These are phyloP conservation scores for Picocystis salinarum DNA, from an alignment of 139 green algal species.

Conservation along the genomic window DNA sequence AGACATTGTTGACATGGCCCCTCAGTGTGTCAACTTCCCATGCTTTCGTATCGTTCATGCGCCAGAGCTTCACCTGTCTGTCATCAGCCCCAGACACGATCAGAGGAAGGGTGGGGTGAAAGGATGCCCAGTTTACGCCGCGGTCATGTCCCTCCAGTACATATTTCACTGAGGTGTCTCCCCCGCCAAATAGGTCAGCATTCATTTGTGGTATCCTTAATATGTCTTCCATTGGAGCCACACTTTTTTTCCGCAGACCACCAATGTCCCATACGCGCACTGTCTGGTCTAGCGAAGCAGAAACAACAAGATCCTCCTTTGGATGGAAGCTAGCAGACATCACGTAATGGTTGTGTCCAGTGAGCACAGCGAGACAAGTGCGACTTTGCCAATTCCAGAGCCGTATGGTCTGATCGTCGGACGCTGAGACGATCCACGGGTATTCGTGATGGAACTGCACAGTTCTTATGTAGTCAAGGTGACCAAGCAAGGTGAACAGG, in stretches of 20 bases:
- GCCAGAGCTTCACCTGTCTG: constrained; percentile 34
- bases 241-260: constrained; percentile 85
- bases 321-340: constrained; percentile 97
- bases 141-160: constrained; percentile 97
- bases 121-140: constrained; percentile 96
- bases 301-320: constrained; percentile 87
- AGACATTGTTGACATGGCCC: constrained; percentile 99
- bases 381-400: constrained; percentile 99
- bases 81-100: constrained; percentile 98
- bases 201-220: constrained; percentile 60
- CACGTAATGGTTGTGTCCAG: constrained; percentile 99
- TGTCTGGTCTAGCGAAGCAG: constrained; percentile 85
- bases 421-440: constrained; percentile 93
- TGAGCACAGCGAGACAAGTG: constrained; percentile 90
- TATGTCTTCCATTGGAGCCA: constrained; percentile 63
- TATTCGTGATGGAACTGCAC: constrained; percentile 84
- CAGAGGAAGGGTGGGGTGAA: constrained; percentile 92
- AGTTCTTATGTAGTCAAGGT: constrained; percentile 99
- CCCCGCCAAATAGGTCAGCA: constrained; percentile 88
- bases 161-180: constrained; percentile 96
- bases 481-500: constrained; percentile 94
- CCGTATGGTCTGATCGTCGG: constrained; percentile 92
- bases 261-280: constrained; percentile 97
- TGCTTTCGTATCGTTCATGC: constrained; percentile 73
- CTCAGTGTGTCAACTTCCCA: constrained; percentile 99